phyloP scores from a whole-genome alignment of 352 stramenopile genomes.

The Phytopythium kandeliae region DNA sequence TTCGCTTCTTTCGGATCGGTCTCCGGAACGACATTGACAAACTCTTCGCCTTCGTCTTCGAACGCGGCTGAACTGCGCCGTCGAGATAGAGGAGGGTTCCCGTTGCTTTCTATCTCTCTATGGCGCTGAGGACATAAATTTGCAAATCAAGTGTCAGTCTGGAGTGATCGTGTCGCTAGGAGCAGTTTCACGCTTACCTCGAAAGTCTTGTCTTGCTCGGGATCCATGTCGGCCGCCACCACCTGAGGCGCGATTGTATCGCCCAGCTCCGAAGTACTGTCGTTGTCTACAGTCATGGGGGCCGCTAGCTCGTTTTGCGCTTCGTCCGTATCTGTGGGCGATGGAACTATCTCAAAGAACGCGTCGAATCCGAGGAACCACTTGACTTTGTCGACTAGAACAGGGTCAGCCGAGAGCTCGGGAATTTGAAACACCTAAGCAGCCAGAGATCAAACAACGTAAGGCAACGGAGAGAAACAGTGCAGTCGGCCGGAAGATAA shows the following conservation, averaged over 20 bases:
- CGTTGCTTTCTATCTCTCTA: not conserved
- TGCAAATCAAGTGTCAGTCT: not conserved
- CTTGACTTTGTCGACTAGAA: conserved; percentile 35
- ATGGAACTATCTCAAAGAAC: conserved; percentile 54
- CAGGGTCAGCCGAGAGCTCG: conserved; percentile 30
- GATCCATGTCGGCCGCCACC: not conserved
- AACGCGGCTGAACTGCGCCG: conserved; percentile 17
- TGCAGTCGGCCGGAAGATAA: not conserved
- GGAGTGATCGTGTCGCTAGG: not conserved
- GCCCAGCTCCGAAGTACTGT: not conserved
- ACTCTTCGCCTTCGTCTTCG: conserved; percentile 52
- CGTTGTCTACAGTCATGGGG: not conserved
- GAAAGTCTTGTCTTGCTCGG: not conserved
- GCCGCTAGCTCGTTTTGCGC: not conserved
- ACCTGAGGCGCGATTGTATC: not conserved
- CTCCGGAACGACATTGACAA: conserved; percentile 44
- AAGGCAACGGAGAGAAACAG: not conserved
- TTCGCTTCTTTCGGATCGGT: conserved; percentile 54
- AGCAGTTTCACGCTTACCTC: not conserved
- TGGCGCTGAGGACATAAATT: not conserved
- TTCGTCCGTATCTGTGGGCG: not conserved
- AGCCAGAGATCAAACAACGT: conserved; percentile 1
- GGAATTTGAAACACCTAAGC: conserved; percentile 47
- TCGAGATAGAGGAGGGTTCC: conserved; percentile 13
- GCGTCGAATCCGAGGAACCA: conserved; percentile 58